Base-by-base conservation (phyloP, 768 basidiomycete species). In the Trametes sanguinea region DNA sequence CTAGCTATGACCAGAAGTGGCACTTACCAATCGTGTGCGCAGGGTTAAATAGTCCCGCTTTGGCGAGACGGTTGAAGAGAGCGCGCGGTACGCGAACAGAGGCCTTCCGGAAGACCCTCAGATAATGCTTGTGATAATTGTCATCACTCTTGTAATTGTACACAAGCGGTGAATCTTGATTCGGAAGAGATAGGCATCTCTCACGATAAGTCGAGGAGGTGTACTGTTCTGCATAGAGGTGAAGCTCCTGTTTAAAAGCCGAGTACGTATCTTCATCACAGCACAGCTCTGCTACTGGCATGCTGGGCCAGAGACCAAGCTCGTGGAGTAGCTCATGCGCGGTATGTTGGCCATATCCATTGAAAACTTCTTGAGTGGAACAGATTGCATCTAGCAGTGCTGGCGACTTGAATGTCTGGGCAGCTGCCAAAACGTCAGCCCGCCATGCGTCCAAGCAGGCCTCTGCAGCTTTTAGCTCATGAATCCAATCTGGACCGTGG, bases 321-420 rank as follows among this genome's bases (percentile, higher is more conserved):
- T 6, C 4, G 32, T 59, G 50, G 3, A 59, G 48, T 1, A 59
- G 13, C 40, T 59, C 57, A 11, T 43, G 32, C 4, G 57, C 50
- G 2, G 57, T 59, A n/a, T 59, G 57, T 32, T 59, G 42, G 2
- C 57, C 57, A 7, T 51, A 48, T 13, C 56, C 56, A 27, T 57
- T 57, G 46, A 57, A 57, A 0, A 40, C 37, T 8, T 48, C 39
- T 17, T 57, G 56, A 1, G 16, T 40, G 0, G 2, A 9, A 6
- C 9, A 14, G 2, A 57, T 40, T 6, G 16, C 22, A 6, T 39
- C 17, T 8, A 40, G 8, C 14, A 48, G 6, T 5, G 56, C 39
- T 6, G 33, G 5, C 9, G 22, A n/a, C 2, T 10, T 10, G 11
- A 10, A 46, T 4, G 45, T 22, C 17, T 10, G 11, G 27, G 17